Evolutionary conservation across 805 yeast species (phyloP), one percentile per base, ranked within the genome.

Genomic region (Zygotorulaspora danielsina): DNA sequence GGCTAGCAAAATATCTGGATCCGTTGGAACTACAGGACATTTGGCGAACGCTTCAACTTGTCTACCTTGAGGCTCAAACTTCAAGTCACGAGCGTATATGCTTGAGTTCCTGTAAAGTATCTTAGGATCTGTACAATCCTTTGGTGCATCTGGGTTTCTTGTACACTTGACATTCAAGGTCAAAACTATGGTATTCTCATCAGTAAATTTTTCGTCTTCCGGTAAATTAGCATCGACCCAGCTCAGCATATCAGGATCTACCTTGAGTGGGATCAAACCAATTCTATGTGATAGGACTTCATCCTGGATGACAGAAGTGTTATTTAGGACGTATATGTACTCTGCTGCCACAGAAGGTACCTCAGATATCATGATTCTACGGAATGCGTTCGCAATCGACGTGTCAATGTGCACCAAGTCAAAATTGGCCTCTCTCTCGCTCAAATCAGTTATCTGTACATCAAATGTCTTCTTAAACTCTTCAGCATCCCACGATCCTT

Each of bases 281-380:
- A 93, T 80, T 70, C 98, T 79, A 60, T 87, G 96, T 4, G 98
- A 90, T 49, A 93, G 74, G 13, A 93, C 96, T 68, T 93, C 98
- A 63, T 93, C 98, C 64, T 89, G 97, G 48, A 93, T 86, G 34
- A 93, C 96, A 1, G 96, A 86, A 1, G 98, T 93, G 65, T 93
- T 93, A 72, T 87, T 90, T 69, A 84, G 84, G 44, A 93, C 75
- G 60, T 81, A 88, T 12, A 93, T 87, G 46, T 85, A 78, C 64
- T 93, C 98, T 16, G 96, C 84, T 11, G 98, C 97, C 33, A 90
- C 94, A 2, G 93, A 76, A 15, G 98, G 98, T 28, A 93, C 95
- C 62, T 93, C 98, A 1, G 97, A 77, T 39, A 93, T 80, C 97
- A 93, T 89, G 54, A 93, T 84, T 58, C 98, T 82, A 60, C 98